Evolutionary conservation across 768 basidiomycete species (phyloP).

Genomic region (Rhodotorula diobovata): DNA sequence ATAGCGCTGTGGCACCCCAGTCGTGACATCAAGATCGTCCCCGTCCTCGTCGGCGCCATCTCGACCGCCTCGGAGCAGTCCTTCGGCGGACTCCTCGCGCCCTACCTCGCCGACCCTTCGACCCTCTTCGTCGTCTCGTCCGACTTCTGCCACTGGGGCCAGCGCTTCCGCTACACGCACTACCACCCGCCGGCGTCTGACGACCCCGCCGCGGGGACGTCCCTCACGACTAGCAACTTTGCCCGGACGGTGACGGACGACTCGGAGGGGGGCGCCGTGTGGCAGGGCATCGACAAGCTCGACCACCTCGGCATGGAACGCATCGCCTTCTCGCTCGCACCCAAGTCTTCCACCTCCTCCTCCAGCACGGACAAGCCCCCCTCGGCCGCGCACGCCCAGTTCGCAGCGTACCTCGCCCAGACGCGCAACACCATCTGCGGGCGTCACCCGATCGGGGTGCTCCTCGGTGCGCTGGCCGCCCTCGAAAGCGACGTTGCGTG

Average conservation of each 20-base stretch:
- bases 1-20: slow-evolving; percentile 7
- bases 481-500: slow-evolving; percentile 52
- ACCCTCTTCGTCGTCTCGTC: slow-evolving; percentile 88
- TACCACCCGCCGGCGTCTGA: slow-evolving; percentile 61
- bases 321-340: slow-evolving; percentile 54
- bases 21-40: slow-evolving; percentile 69
- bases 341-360: slow-evolving; percentile 42
- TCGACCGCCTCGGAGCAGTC: slow-evolving; percentile 57
- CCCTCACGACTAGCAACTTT: slow-evolving; percentile 46
- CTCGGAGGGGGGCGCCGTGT: neutral
- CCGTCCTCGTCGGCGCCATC: slow-evolving; percentile 82
- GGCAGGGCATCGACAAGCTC: slow-evolving; percentile 26
- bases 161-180: slow-evolving; percentile 77
- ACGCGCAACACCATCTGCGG: slow-evolving; percentile 97
- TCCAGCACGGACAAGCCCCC: neutral
- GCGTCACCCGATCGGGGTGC: slow-evolving; percentile 87
- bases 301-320: slow-evolving; percentile 42
- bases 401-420: slow-evolving; percentile 62
- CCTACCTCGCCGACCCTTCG: slow-evolving; percentile 68
- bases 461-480: slow-evolving; percentile 68
- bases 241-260: slow-evolving; percentile 27
- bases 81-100: slow-evolving; percentile 70
- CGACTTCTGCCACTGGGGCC: slow-evolving; percentile 98
- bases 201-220: slow-evolving; percentile 40
- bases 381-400: slow-evolving; percentile 56